phyloP scores from a whole-genome alignment of 2,329 filamentous ascomycete species.

The Cadophora sp. region DNA sequence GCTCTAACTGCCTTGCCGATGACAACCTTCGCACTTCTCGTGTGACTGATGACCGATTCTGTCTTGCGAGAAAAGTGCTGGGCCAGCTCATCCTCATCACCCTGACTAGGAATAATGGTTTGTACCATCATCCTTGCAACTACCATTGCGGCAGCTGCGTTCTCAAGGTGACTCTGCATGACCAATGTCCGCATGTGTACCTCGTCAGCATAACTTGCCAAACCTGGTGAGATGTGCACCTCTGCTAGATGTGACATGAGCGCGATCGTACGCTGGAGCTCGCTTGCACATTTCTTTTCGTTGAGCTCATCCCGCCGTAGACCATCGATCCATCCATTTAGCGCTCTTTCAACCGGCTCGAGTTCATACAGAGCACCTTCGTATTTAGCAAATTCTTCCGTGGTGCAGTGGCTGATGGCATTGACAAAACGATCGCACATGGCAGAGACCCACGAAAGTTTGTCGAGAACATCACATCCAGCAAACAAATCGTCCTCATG shows the following conservation, averaged over 20 bases:
- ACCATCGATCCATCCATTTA: constrained; percentile 88
- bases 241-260: constrained; percentile 87
- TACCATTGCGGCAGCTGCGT: constrained; percentile 70
- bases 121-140: constrained; percentile 72
- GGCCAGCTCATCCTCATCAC: constrained; percentile 71
- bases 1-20: constrained; percentile 79
- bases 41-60: constrained; percentile 75
- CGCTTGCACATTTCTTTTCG: constrained; percentile 80
- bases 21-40: constrained; percentile 83
- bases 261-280: constrained; percentile 83
- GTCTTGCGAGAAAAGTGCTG: constrained; percentile 73
- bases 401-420: constrained; percentile 78
- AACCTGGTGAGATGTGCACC: constrained; percentile 73
- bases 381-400: constrained; percentile 79
- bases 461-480: constrained; percentile 82
- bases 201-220: constrained; percentile 79
- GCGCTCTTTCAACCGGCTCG: constrained; percentile 86
- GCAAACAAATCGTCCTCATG: constrained; percentile 81
- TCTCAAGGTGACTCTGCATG: constrained; percentile 84
- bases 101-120: constrained; percentile 61
- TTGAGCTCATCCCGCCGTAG: constrained; percentile 85
- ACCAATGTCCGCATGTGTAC: constrained; percentile 78
- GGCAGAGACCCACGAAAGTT: constrained; percentile 81
- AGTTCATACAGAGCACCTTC: constrained; percentile 85
- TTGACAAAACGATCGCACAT: constrained; percentile 87